A percentile compares a stretch with the other conserved stretches of the same genome.
Conservation (phyloP, 345 rosid species). For the Melaleuca alternifolia region DNA sequence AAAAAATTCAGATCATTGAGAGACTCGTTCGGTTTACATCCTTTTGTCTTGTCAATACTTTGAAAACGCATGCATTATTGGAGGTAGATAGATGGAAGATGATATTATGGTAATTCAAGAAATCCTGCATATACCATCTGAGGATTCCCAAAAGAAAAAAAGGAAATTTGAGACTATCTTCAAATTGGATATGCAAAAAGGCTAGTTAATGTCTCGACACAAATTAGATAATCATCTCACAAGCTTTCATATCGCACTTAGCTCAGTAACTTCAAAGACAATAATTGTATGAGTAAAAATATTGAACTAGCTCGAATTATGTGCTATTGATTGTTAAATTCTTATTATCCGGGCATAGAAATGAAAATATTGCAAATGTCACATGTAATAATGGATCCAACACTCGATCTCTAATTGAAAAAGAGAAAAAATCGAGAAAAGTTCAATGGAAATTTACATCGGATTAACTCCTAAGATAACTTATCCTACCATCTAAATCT, state of each 20-base stretch:
- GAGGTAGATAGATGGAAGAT: rapidly evolving
- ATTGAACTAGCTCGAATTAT: not conserved
- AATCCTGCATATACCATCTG: rapidly evolving
- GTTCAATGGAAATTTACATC: not conserved
- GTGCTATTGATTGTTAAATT: rapidly evolving
- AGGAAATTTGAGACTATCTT: not conserved
- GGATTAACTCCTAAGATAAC: not conserved
- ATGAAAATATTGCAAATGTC: not conserved
- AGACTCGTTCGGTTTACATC: not conserved
- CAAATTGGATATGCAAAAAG: not conserved
- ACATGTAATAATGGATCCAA: not conserved
- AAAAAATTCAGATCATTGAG: not conserved
- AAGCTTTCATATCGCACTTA: not conserved
- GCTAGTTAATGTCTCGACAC: not conserved
- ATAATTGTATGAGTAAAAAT: not conserved
- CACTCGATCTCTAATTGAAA: not conserved
- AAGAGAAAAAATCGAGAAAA: not conserved
- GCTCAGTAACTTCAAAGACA: not conserved
- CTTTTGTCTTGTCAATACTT: no score
- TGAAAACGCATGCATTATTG: no score
- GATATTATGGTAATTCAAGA: rapidly evolving
- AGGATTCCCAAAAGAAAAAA: not conserved
- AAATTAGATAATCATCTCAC: not conserved
- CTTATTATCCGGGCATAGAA: rapidly evolving
- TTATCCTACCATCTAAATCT: not conserved